phyloP scores from a whole-genome alignment of 768 basidiomycete species.

The Tubosaeta sp. region DNA sequence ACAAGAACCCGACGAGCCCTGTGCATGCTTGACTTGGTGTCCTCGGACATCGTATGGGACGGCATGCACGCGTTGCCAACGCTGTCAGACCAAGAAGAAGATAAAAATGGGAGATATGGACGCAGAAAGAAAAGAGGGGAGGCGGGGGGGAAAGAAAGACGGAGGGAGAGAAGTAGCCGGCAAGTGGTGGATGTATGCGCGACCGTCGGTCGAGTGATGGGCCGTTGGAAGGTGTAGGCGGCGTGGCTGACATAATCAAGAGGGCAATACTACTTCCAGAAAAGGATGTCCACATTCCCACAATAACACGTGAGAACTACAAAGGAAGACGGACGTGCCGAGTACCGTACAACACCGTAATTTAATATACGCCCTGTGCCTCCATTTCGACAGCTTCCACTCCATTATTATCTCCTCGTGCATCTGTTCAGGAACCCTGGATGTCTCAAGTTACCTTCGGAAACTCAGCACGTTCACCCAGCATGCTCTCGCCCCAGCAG shows the following conservation, averaged over 20 bases:
- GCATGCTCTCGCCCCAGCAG: conserved; percentile 81
- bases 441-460: conserved; percentile 54
- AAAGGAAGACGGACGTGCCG: not conserved
- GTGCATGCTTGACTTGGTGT: conserved; percentile 38
- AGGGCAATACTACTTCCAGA: conserved; percentile 19
- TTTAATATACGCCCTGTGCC: conserved; percentile 15
- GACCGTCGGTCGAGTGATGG: conserved; percentile 25
- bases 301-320: conserved; percentile 8
- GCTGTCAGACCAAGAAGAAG: conserved; percentile 21
- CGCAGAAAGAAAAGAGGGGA: not conserved
- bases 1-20: conserved; percentile 43
- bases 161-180: conserved; percentile 11
- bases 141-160: not conserved
- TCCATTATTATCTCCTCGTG: conserved; percentile 16
- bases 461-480: conserved; percentile 76
- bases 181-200: conserved; percentile 26
- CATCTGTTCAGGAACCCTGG: conserved; percentile 23
- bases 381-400: conserved; percentile 19
- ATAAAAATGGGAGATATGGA: not conserved
- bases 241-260: conserved; percentile 30
- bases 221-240: conserved; percentile 23
- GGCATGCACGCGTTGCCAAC: conserved; percentile 30
- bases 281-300: not conserved
- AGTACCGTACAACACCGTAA: not conserved
- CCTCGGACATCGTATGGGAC: conserved; percentile 55